These are phyloP conservation scores for Leishmania tropica DNA, from an alignment of 208 protist genomes.

Conservation along the genomic window DNA sequence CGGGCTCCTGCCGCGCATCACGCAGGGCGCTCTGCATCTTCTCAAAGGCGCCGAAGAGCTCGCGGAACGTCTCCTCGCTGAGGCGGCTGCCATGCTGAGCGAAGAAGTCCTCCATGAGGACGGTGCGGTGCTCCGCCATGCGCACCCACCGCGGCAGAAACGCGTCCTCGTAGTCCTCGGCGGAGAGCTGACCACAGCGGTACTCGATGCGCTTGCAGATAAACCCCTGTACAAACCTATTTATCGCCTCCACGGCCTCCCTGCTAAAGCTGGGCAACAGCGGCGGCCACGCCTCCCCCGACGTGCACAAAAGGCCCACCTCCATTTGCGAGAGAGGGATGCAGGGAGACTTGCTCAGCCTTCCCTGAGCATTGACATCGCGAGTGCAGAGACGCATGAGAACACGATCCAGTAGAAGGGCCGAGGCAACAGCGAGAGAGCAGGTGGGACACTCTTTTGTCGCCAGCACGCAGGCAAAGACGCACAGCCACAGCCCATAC, in stretches of 20 bases:
- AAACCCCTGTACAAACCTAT: constrained; percentile 38
- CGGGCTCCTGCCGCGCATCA: constrained; percentile 39
- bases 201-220: constrained; percentile 46
- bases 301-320: constrained; percentile 21
- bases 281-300: constrained; percentile 32
- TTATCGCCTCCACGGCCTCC: constrained; percentile 27
- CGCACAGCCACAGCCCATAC: neutral
- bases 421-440: neutral
- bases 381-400: constrained; percentile 32
- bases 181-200: constrained; percentile 41
- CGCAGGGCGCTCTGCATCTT: constrained; percentile 39
- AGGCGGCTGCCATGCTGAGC: constrained; percentile 22
- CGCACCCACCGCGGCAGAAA: constrained; percentile 41
- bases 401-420: neutral
- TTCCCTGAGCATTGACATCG: constrained; percentile 28
- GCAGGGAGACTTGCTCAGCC: constrained; percentile 29
- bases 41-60: constrained; percentile 33
- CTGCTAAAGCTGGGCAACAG: constrained; percentile 37
- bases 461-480: neutral
- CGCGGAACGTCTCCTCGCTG: constrained; percentile 20
- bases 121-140: constrained; percentile 28
- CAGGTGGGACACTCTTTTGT: neutral
- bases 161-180: constrained; percentile 18
- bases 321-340: constrained; percentile 3
- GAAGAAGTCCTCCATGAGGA: constrained; percentile 37